These are phyloP conservation scores for Aspergillus felis DNA, from an alignment of 2,329 filamentous ascomycete species.

Conservation along the genomic window DNA sequence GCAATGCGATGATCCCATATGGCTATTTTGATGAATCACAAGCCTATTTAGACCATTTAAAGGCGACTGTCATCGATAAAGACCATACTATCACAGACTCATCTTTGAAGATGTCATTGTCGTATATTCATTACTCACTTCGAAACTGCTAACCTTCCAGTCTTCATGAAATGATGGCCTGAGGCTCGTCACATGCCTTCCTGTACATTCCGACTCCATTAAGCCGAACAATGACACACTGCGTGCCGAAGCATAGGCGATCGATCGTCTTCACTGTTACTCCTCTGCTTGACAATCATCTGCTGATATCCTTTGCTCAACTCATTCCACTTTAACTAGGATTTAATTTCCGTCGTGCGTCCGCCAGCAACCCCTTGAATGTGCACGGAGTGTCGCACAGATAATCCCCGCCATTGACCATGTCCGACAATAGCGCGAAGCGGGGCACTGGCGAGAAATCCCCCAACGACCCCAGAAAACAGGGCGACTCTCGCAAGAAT, in stretches of 20 bases:
- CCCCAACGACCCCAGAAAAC: slow-evolving; percentile 7
- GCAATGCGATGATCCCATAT: not conserved
- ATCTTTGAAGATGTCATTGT: not conserved
- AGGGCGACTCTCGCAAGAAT: slow-evolving; percentile 3
- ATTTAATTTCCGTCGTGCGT: not conserved
- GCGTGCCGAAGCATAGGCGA: not conserved
- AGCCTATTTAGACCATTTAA: not conserved
- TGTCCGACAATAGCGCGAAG: slow-evolving; percentile 17
- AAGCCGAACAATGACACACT: not conserved
- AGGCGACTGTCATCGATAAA: not conserved
- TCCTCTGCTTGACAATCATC: not conserved
- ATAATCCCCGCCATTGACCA: slow-evolving; percentile 7
- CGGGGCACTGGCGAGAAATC: slow-evolving; percentile 12
- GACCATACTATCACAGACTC: not conserved
- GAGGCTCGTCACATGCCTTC: slow-evolving; percentile 15
- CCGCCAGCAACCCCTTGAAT: not conserved
- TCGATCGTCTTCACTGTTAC: not conserved
- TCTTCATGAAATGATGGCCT: not conserved
- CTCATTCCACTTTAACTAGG: not conserved
- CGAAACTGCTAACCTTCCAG: not conserved
- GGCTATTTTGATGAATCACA: not conserved
- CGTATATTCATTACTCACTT: not conserved
- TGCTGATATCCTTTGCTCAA: not conserved
- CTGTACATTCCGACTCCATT: slow-evolving; percentile 10
- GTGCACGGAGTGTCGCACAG: not conserved